phyloP scores from a whole-genome alignment of 257 asterid species.

The Solanum pimpinellifolium region DNA sequence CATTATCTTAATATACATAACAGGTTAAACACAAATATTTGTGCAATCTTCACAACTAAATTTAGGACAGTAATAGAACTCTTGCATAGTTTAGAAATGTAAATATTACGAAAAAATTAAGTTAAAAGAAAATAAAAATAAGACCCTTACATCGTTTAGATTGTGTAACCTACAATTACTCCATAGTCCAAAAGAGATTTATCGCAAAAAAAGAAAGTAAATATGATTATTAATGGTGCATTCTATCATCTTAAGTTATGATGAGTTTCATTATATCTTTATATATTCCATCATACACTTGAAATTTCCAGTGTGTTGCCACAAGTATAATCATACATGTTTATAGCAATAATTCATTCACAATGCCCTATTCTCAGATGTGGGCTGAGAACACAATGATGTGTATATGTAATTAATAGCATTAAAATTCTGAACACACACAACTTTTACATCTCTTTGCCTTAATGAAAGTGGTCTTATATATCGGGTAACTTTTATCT shows the following conservation, averaged over 20 bases:
- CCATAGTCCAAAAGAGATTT: no score
- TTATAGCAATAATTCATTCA: neutral
- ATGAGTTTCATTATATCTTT: neutral
- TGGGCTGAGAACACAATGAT: neutral
- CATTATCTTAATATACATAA: no score
- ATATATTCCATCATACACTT: neutral
- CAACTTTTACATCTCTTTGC: neutral
- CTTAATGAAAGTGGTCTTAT: neutral
- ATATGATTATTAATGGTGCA: neutral
- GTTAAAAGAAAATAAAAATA: no score
- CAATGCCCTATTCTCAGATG: neutral
- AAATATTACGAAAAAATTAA: no score
- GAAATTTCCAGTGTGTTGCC: neutral
- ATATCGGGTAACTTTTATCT: neutral
- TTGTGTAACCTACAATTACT: neutral
- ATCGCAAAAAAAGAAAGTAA: neutral
- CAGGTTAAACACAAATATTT: neutral
- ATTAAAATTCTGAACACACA: neutral
- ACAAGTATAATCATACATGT: neutral
- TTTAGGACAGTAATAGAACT: neutral
- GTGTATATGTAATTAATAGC: neutral
- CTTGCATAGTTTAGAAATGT: no score
- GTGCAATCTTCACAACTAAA: neutral
- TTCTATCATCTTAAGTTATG: neutral
- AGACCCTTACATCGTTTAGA: neutral